Evolutionary conservation across 768 basidiomycete genomes (phyloP).

Genomic region (Tulasnella sp.): DNA sequence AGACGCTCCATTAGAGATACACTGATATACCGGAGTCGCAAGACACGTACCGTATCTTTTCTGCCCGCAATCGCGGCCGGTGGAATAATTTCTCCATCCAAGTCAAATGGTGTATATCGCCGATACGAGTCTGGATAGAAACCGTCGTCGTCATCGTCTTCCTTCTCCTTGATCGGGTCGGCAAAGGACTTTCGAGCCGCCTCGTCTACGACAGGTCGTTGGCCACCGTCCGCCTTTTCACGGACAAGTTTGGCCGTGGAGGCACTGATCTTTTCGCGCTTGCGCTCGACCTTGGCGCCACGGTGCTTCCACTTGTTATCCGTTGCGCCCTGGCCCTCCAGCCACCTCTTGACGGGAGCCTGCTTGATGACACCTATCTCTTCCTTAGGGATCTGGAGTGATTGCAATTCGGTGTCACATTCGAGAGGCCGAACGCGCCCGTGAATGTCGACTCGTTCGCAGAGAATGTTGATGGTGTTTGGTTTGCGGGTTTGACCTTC

Average conservation of each 20-base stretch:
- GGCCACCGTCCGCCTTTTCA: background rate
- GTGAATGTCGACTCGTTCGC: slow-evolving; percentile 25
- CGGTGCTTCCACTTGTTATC: slow-evolving; percentile 16
- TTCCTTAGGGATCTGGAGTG: background rate
- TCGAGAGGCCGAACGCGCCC: slow-evolving; percentile 17
- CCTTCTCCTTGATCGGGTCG: background rate
- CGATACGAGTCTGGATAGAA: slow-evolving; percentile 13
- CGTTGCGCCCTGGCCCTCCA: background rate
- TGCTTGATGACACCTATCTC: slow-evolving; percentile 25
- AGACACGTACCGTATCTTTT: slow-evolving; percentile 22
- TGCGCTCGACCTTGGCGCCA: background rate
- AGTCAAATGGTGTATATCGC: slow-evolving; percentile 13
- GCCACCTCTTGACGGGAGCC: slow-evolving; percentile 19
- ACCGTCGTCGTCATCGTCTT: background rate
- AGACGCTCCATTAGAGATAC: background rate
- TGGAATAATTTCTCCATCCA: background rate
- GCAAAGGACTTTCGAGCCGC: background rate
- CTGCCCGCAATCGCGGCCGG: slow-evolving; percentile 19
- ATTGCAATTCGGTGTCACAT: slow-evolving; percentile 14
- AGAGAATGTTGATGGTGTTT: slow-evolving; percentile 16
- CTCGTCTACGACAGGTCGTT: background rate
- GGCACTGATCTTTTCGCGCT: background rate
- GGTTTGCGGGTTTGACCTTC: slow-evolving; percentile 3
- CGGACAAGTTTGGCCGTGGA: background rate
- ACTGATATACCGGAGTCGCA: background rate